These are phyloP conservation scores for Zymoseptoria crescenta DNA, from an alignment of 2,329 filamentous ascomycete species.

Conservation along the genomic window DNA sequence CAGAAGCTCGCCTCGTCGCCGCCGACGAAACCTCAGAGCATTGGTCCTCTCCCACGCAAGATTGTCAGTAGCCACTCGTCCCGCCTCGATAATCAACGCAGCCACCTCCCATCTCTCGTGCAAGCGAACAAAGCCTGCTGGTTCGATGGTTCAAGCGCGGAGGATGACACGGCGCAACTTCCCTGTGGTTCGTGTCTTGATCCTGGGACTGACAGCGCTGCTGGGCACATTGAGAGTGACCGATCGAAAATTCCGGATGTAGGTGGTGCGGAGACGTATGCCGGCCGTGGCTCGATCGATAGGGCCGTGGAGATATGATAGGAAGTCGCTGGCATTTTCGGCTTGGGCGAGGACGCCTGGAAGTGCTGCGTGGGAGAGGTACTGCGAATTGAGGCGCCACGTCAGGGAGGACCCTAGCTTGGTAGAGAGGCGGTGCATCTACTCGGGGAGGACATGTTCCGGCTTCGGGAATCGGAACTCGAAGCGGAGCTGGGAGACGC, in stretches of 20 bases:
- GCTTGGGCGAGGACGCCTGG: neutral
- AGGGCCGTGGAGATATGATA: neutral
- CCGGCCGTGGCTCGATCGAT: neutral
- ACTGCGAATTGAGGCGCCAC: neutral
- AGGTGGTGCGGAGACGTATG: neutral
- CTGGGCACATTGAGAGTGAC: neutral
- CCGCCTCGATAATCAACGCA: neutral
- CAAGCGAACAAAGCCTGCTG: neutral
- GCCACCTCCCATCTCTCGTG: neutral
- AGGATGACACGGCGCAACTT: neutral
- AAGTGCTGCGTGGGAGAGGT: neutral
- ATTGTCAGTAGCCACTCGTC: neutral
- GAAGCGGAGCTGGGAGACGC: neutral
- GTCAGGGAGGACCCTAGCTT: neutral
- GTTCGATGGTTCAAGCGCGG: neutral
- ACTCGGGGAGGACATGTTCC: neutral
- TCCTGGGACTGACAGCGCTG: neutral
- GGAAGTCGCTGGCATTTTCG: neutral
- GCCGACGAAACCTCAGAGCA: neutral
- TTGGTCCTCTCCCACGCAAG: neutral
- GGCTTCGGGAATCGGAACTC: neutral
- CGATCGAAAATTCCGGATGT: neutral
- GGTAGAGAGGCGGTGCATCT: neutral
- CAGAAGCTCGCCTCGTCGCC: neutral
- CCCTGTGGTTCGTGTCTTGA: neutral